Evolutionary conservation across 768 basidiomycete species (phyloP).

Genomic region (Melanogaster broomeanus): DNA sequence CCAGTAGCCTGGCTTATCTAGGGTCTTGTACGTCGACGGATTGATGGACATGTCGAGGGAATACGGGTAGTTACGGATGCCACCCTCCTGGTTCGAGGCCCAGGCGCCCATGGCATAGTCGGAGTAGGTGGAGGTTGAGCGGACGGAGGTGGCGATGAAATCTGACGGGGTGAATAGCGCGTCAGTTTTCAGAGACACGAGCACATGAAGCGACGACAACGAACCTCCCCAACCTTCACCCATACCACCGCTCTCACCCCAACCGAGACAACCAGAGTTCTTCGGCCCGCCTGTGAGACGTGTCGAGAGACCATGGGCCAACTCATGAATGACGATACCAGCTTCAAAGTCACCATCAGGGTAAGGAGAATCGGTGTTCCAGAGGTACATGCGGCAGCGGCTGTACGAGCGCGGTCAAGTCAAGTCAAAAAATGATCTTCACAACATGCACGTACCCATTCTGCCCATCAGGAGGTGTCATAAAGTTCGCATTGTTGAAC

Average conservation of each 20-base stretch:
- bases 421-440: not conserved
- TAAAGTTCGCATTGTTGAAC: constrained; percentile 91
- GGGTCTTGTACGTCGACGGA: constrained; percentile 91
- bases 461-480: constrained; percentile 82
- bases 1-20: constrained; percentile 94
- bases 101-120: constrained; percentile 94
- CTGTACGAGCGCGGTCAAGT: constrained; percentile 3
- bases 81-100: constrained; percentile 76
- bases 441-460: constrained; percentile 50
- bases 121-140: constrained; percentile 68
- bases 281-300: constrained; percentile 92
- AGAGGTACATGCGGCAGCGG: constrained; percentile 95
- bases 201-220: constrained; percentile 5
- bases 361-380: constrained; percentile 90
- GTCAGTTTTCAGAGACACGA: not conserved
- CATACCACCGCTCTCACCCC: constrained; percentile 97
- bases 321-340: constrained; percentile 93
- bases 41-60: constrained; percentile 77
- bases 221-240: constrained; percentile 93
- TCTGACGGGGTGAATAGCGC: constrained; percentile 37
- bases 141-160: constrained; percentile 85
- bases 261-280: constrained; percentile 92
- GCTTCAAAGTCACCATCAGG: constrained; percentile 95
- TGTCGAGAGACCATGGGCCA: constrained; percentile 88
- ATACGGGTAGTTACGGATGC: constrained; percentile 90